A percentile compares a stretch with the other conserved stretches of the same genome.
Conservation (phyloP, 192 early-diverging fungal genomes). For the Coemansia asiatica region DNA sequence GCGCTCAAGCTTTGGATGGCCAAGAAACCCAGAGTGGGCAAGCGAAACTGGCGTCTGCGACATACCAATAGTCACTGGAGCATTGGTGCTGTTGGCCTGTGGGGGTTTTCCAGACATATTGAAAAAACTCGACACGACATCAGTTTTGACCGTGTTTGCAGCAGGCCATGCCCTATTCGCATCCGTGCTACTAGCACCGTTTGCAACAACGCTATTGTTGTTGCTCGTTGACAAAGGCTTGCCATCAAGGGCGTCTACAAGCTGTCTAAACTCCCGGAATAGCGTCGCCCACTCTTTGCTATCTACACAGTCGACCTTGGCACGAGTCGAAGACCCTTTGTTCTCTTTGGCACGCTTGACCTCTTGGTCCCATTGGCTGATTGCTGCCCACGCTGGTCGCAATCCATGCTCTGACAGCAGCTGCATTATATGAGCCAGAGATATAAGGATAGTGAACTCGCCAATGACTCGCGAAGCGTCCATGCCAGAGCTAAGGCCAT, state of each 20-base stretch:
- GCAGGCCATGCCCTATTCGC: background rate
- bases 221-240: background rate
- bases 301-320: constrained; percentile 47
- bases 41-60: constrained; percentile 15
- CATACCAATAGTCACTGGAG: background rate
- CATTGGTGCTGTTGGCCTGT: background rate
- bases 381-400: constrained; percentile 40
- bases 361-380: constrained; percentile 38
- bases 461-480: constrained; percentile 36
- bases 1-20: constrained; percentile 82
- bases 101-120: constrained; percentile 22
- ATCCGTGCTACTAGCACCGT: background rate
- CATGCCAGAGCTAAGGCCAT: constrained; percentile 11
- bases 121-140: constrained; percentile 51
- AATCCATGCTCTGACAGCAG: constrained; percentile 53
- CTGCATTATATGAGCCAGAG: constrained; percentile 55
- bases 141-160: constrained; percentile 15
- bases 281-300: constrained; percentile 46
- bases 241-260: constrained; percentile 30
- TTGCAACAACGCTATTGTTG: background rate
- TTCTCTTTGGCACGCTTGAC: constrained; percentile 30
- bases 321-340: constrained; percentile 31
- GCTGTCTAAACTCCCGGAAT: constrained; percentile 25
- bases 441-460: constrained; percentile 60
- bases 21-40: constrained; percentile 43